Evolutionary conservation across 2,329 filamentous ascomycete species (phyloP), one percentile per base, ranked within the genome.

Genomic region (Hymenoscyphus fructigenus): DNA sequence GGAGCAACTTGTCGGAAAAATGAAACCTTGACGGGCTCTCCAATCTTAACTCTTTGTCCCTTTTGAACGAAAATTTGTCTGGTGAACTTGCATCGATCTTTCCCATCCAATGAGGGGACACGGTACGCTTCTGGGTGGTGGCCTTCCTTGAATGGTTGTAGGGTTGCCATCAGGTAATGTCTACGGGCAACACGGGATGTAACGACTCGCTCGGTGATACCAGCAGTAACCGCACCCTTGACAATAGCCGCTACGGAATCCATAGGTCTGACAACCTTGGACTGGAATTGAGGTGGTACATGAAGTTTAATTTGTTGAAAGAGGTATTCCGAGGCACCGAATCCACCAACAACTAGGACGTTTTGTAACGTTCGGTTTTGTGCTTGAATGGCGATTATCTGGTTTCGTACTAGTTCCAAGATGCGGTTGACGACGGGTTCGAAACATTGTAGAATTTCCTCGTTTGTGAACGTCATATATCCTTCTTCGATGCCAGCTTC

Each of bases 241-340:
- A 98, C 95, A 72, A 99, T 99, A 69, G 95, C 95, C 55, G 95
- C 93, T 64, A 99, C 95, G 1, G 95, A 97, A 81, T 99, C 95
- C 95, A 98, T 98, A 64, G 95, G 95, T 62, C 95, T 89, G 53
- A 99, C 94, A 58, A 98, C 95, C 85, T 98, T 98, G 77, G 92
- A 90, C 81, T 98, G 94, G 84, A 97, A 99, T 78, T 98, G 95
- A 10, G 95, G 95, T 44, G 95, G 95, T 1, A 99, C 95, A 76
- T 98, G 95, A 57, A 98, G 88, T 80, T 97, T 97, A 83, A 99
- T 98, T 79, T 99, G 95, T 79, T 98, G 94, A 87, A 98, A 99
- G 66, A 99, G 89, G 77, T 98, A 98, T 80, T 99, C 95, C 7
- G 94, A 98, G 34, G 94, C 95, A 81, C 95, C 95, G 76, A 99